phyloP scores from a whole-genome alignment of 257 asterid genomes.

The Rubia yunnanensis region DNA sequence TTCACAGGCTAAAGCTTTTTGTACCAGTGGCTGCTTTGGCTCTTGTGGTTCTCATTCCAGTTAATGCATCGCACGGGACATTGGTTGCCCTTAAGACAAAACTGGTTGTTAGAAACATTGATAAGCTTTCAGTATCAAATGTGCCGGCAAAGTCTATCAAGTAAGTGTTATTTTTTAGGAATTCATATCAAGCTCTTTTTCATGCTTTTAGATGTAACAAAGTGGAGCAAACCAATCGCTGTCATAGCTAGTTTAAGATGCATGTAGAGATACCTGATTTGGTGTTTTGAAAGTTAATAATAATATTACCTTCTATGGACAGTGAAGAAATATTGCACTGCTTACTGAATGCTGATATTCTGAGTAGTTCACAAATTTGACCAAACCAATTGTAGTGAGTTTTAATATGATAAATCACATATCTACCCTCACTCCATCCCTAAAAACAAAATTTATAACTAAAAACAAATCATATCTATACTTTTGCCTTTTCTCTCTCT shows the following conservation, averaged over 20 bases:
- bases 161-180: conserved; percentile 34
- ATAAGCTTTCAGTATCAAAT: conserved; percentile 94
- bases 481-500: no score
- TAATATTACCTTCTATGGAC: background rate
- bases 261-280: background rate
- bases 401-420: no score
- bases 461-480: no score
- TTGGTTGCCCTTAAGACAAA: conserved; percentile 58
- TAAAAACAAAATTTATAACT: no score
- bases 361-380: background rate
- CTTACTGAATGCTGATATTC: background rate
- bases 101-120: conserved; percentile 86
- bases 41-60: conserved; percentile 84
- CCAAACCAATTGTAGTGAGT: no score
- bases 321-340: background rate
- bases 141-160: conserved; percentile 63
- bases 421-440: no score
- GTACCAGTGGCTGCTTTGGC: conserved; percentile 75
- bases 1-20: conserved; percentile 65
- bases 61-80: conserved; percentile 70
- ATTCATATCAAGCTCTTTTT: background rate
- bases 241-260: background rate
- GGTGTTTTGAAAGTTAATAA: background rate
- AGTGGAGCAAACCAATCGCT: background rate
- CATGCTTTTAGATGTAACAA: background rate